These are phyloP conservation scores for Eucalyptus microcorys DNA, from an alignment of 345 rosid species.

Conservation along the genomic window DNA sequence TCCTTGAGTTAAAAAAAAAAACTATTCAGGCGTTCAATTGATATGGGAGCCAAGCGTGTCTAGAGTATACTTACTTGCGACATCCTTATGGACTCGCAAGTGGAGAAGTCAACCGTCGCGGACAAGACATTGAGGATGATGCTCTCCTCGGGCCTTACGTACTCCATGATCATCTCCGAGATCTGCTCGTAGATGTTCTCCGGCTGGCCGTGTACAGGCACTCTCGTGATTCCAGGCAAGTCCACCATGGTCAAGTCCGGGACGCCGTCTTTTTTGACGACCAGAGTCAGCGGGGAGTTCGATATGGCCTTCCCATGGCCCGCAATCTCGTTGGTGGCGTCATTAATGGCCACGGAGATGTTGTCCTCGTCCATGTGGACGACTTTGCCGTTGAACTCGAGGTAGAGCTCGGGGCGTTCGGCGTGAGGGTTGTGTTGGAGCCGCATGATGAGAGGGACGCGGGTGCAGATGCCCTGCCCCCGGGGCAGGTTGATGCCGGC, in stretches of 20 bases:
- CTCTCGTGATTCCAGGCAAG: conserved; percentile 46
- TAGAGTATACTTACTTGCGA: conserved; percentile 1
- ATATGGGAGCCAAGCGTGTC: not conserved
- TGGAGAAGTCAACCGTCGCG: conserved; percentile 25
- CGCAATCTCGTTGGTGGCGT: conserved; percentile 27
- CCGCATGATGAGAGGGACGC: not conserved
- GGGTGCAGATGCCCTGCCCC: not conserved
- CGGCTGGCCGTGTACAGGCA: conserved; percentile 41
- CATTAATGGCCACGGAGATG: conserved; percentile 8
- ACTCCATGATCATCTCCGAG: conserved; percentile 19
- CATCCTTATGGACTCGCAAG: conserved; percentile 49
- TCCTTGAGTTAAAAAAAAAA: not conserved
- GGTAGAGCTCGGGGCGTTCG: not conserved
- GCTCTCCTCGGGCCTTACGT: conserved; percentile 27
- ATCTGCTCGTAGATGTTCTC: conserved; percentile 37
- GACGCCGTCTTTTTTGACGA: conserved; percentile 26
- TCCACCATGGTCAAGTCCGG: conserved; percentile 48
- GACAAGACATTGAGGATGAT: conserved; percentile 39
- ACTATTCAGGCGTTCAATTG: not conserved
- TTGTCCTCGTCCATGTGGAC: conserved; percentile 1
- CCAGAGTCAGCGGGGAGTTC: conserved; percentile 21
- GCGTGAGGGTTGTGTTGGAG: not conserved
- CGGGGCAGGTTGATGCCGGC: conserved; percentile 19
- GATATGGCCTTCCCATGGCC: conserved; percentile 35
- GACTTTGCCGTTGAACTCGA: not conserved